These are phyloP conservation scores for Fusarium sterilihyphosum DNA, from an alignment of 2,329 filamentous ascomycete genomes.

Conservation along the genomic window DNA sequence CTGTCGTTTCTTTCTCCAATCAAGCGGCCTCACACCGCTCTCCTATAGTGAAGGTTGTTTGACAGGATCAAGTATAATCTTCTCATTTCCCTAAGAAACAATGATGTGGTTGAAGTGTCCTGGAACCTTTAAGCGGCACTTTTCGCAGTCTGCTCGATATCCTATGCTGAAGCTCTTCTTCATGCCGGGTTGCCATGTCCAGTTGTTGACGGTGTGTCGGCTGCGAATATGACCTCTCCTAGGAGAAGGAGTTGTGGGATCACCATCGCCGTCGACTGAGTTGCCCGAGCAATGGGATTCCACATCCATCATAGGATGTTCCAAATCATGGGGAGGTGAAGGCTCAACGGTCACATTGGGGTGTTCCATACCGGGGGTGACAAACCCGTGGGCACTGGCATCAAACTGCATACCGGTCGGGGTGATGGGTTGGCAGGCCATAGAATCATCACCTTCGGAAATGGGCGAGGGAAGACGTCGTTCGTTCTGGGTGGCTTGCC, in stretches of 20 bases:
- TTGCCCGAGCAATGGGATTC: slow-evolving; percentile 42
- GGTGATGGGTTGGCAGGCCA: slow-evolving; percentile 50
- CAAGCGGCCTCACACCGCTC: slow-evolving; percentile 40
- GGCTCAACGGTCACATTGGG: slow-evolving; percentile 30
- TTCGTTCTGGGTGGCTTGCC: slow-evolving; percentile 64
- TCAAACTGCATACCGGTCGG: slow-evolving; percentile 47
- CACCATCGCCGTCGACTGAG: slow-evolving; percentile 46
- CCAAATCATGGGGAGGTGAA: slow-evolving; percentile 50
- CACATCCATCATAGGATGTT: slow-evolving; percentile 52
- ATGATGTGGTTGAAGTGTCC: slow-evolving; percentile 86
- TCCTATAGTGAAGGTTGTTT: slow-evolving; percentile 39
- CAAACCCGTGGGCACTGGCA: slow-evolving; percentile 49
- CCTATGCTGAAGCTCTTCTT: slow-evolving; percentile 82
- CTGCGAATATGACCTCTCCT: slow-evolving; percentile 67
- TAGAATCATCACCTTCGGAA: slow-evolving; percentile 63
- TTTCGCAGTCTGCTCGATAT: slow-evolving; percentile 80
- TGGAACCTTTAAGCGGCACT: slow-evolving; percentile 77
- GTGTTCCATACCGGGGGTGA: slow-evolving; percentile 40
- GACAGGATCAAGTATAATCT: slow-evolving; percentile 41
- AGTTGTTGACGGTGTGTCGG: slow-evolving; percentile 68
- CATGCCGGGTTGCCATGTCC: slow-evolving; percentile 70
- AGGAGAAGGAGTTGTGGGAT: slow-evolving; percentile 57
- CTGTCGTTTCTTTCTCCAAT: slow-evolving; percentile 30
- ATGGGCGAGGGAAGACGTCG: slow-evolving; percentile 68
- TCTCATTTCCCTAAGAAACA: slow-evolving; percentile 61